Base-by-base conservation (phyloP, 1,284 basidiomycete species). In the Meripilus lineatus region DNA sequence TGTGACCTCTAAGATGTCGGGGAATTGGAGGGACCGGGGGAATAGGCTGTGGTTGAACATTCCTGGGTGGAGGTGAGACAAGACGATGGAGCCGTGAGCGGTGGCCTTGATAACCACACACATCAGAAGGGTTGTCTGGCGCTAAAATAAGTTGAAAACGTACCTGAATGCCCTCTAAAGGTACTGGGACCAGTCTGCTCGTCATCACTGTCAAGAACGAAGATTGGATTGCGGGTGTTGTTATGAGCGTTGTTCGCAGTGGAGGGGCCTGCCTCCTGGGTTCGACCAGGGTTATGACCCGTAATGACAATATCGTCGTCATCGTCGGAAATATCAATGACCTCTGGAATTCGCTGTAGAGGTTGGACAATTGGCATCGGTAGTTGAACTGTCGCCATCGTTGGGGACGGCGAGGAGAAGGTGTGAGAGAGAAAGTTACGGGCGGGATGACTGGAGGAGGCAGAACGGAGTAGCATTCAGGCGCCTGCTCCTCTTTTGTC, bases 171-270 rank as follows among this genome's bases (percentile, higher is more conserved):
- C n/a, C n/a, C n/a, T n/a, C n/a, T n/a, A n/a, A n/a, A n/a, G n/a
- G n/a, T n/a, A n/a, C n/a, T n/a, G n/a, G n/a, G n/a, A n/a, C n/a
- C n/a, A n/a, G 10, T 30, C 28, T 30, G 28, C 28, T 70, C 70
- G 18, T 75, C 69, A 47, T 76, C 74, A 44, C 64, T 68, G 50
- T 75, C 72, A 8, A 65, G 47, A 26, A 75, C 44, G 36, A 68
- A 58, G 17, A 57, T 48, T 22, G 52, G 44, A 22, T 52, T 46
- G 4, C 46, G 44, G 33, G 42, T 32, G 22, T 46, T 32, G 13
- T 43, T 50, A 17, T 48, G 43, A 40, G n/a, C 28, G n/a, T 30
- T 30, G 28, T 33, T 23, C 22, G 47, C 43, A 14, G 44, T 48
- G 28, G 50, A 47, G 46, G 25, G 24, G 24, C 11, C 33, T 30